Evolutionary conservation across 768 basidiomycete species (phyloP).

Genomic region (Kwoniella shandongensis): DNA sequence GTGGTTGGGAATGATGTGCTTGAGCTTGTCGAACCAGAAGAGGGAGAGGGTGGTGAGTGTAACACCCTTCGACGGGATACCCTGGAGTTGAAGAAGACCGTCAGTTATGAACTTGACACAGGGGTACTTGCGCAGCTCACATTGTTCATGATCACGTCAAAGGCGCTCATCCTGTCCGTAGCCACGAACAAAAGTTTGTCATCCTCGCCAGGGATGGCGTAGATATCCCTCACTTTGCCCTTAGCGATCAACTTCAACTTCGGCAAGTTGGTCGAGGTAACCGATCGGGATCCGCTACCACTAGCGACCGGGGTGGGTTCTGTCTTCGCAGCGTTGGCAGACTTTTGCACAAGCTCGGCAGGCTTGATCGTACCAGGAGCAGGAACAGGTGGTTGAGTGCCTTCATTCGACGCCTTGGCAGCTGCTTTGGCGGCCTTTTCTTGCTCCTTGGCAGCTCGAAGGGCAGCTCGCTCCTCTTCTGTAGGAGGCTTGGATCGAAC

Average conservation of each 20-base stretch:
- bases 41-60: constrained; percentile 84
- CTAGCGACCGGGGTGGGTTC: constrained; percentile 20
- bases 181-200: constrained; percentile 81
- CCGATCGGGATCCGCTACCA: constrained; percentile 15
- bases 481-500: constrained; percentile 36
- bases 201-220: constrained; percentile 65
- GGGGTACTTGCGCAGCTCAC: constrained; percentile 62
- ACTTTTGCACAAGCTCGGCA: constrained; percentile 14
- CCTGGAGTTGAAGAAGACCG: constrained; percentile 58
- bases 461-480: constrained; percentile 46
- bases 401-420: no score
- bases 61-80: constrained; percentile 89
- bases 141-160: constrained; percentile 90
- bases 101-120: constrained; percentile 16
- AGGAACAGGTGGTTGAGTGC: no score
- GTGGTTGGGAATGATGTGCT: constrained; percentile 80
- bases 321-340: constrained; percentile 11
- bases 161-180: constrained; percentile 92
- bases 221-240: constrained; percentile 97
- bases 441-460: constrained; percentile 40
- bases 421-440: constrained; percentile 36
- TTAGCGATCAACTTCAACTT: constrained; percentile 70
- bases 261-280: constrained; percentile 49
- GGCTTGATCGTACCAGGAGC: constrained; percentile 4
- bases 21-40: constrained; percentile 91